Percentiles rank a stretch among this genome's conserved stretches.
These are phyloP conservation scores for Capillidium heterosporum DNA, from an alignment of 371 early-diverging fungal species.

Conservation along the genomic window DNA sequence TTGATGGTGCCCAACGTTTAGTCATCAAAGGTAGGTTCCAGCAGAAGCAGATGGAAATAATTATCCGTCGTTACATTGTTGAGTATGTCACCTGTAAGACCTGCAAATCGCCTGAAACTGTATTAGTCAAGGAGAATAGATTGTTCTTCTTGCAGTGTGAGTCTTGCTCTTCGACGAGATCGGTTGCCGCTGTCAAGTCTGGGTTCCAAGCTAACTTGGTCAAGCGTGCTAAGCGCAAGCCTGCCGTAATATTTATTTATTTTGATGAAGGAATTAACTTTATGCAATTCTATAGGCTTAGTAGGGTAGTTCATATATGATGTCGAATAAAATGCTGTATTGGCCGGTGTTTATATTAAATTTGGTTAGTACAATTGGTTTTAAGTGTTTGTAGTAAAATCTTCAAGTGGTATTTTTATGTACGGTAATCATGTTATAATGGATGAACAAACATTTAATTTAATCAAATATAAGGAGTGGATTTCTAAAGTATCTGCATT, in stretches of 20 bases:
- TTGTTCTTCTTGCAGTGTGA: conserved; percentile 97
- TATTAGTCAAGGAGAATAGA: conserved; percentile 92
- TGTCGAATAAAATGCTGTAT: too few relatives aligned
- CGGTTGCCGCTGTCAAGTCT: conserved; percentile 95
- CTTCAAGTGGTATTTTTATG: too few relatives aligned
- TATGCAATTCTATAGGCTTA: too few relatives aligned
- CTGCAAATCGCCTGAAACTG: conserved; percentile 95
- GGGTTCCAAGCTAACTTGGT: conserved; percentile 90
- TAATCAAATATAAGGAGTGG: too few relatives aligned
- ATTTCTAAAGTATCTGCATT: too few relatives aligned
- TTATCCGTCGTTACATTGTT: conserved; percentile 93
- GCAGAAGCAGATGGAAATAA: conserved; percentile 97
- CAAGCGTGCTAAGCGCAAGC: conserved; percentile 25
- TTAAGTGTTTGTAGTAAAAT: too few relatives aligned
- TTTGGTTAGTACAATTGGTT: too few relatives aligned
- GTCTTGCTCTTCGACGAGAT: conserved; percentile 90
- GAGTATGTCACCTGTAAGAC: conserved; percentile 99
- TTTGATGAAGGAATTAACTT: too few relatives aligned
- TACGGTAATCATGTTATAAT: too few relatives aligned
- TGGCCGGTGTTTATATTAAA: too few relatives aligned
- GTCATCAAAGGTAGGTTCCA: conserved; percentile 98
- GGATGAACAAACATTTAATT: too few relatives aligned
- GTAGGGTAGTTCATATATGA: too few relatives aligned
- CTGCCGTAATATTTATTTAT: conserved; percentile 9
- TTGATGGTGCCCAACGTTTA: conserved; percentile 85